Percentiles rank a stretch among this genome's conserved stretches.
Conservation (phyloP, 768 basidiomycete species). For the Tremella yokohamensis region DNA sequence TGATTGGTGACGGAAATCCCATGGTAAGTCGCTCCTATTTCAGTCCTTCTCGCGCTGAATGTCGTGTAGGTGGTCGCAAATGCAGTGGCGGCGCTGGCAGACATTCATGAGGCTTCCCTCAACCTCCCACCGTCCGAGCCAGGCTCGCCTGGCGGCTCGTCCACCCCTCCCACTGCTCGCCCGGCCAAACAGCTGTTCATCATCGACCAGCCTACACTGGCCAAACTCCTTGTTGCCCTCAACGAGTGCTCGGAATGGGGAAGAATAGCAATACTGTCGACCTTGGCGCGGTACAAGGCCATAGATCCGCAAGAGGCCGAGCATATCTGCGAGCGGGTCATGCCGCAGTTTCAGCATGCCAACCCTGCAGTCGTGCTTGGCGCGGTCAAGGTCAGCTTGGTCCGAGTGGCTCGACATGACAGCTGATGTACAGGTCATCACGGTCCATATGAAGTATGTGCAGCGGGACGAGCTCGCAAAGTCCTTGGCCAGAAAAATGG, state of each 20-base stretch:
- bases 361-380: constrained; percentile 96
- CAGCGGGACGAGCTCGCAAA: constrained; percentile 76
- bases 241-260: constrained; percentile 99
- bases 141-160: constrained; percentile 20
- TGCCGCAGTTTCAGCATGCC: constrained; percentile 96
- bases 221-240: constrained; percentile 86
- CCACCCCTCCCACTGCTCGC: constrained; percentile 33
- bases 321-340: constrained; percentile 96
- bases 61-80: constrained; percentile 83
- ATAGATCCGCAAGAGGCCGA: constrained; percentile 92
- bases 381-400: constrained; percentile 73
- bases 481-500: constrained; percentile 90
- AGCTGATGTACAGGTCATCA: constrained; percentile 66
- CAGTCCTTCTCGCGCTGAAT: constrained; percentile 6
- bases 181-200: constrained; percentile 62
- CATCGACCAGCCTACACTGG: constrained; percentile 77
- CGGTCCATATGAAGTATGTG: constrained; percentile 90
- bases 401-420: constrained; percentile 1
- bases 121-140: constrained; percentile 25
- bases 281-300: constrained; percentile 75
- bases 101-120: constrained; percentile 71
- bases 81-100: constrained; percentile 84
- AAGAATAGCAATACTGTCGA: constrained; percentile 84
- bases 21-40: constrained; percentile 64
- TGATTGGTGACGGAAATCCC: constrained; percentile 93